These are phyloP conservation scores for Coniosporium tulheliwenetii DNA, from an alignment of 2,329 filamentous ascomycete species.

Conservation along the genomic window DNA sequence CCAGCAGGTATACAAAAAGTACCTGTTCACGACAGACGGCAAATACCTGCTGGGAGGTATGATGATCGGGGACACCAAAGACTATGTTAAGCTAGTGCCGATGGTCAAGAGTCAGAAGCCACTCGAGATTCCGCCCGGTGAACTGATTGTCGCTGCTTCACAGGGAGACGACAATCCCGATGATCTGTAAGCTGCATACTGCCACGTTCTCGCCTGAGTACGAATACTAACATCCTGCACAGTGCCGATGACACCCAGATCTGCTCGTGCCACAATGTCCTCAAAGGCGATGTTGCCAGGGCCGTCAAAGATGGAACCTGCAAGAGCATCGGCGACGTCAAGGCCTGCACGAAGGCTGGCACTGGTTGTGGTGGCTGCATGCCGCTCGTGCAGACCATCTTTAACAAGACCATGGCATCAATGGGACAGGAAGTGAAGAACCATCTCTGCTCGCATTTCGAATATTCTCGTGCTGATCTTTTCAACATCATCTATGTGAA, in stretches of 20 bases:
- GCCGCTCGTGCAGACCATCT: conserved; percentile 76
- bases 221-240: conserved; percentile 5
- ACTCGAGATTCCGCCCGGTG: conserved; percentile 61
- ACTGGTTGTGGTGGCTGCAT: conserved; percentile 85
- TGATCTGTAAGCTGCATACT: conserved; percentile 40
- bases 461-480: conserved; percentile 71
- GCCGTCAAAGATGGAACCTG: conserved; percentile 63
- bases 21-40: conserved; percentile 76
- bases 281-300: conserved; percentile 63
- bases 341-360: conserved; percentile 80
- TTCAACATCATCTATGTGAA: conserved; percentile 82
- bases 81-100: conserved; percentile 78
- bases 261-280: conserved; percentile 87
- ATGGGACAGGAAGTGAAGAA: conserved; percentile 84
- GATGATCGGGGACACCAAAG: conserved; percentile 89
- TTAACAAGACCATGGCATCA: conserved; percentile 72
- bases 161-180: conserved; percentile 62
- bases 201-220: background rate
- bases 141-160: conserved; percentile 68
- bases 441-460: conserved; percentile 71
- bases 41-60: conserved; percentile 88
- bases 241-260: conserved; percentile 70
- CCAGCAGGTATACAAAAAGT: conserved; percentile 81
- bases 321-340: conserved; percentile 68
- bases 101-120: conserved; percentile 74